Evolutionary conservation across 192 early-diverging fungal genomes (phyloP), one percentile per base, ranked within the genome.

Genomic region (Helicostylum pulchrum): DNA sequence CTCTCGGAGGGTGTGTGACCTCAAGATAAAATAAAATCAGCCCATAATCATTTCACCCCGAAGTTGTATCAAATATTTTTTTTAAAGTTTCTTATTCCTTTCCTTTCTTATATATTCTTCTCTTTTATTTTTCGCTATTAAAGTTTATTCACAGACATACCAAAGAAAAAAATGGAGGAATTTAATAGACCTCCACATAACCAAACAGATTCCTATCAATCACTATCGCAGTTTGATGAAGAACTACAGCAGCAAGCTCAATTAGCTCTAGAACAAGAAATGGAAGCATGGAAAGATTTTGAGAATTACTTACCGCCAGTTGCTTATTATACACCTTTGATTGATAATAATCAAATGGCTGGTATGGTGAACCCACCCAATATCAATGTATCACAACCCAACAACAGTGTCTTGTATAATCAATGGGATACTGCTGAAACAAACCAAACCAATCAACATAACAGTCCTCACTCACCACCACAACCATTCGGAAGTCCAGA

Each of bases 181-280:
- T 59, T 45, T 15, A 20, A 20, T 42, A n/a, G 32, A 23, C 57
- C 36, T 59, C 36, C 39, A 12, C 30, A 56, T 39, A 30, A 56
- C 31, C 34, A 19, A 56, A 2, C 54, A 56, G 32, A 34, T 36
- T 55, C 15, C 21, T 64, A 64, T 42, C 21, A 31, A 7, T 53
- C 62, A 14, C 42, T 64, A 20, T 44, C 62, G n/a, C 32, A 64
- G 9, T 64, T 53, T n/a, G 62, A 53, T 4, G 15, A 34, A 7
- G 39, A 64, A 31, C 23, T 64, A 53, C 62, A 64, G 14, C 51
- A 53, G 44, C 62, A 64, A n/a, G 50, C 62, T 14, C 49, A 53
- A 50, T 44, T 53, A 43, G 50, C 50, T n/a, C 17, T 64, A 19
- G 34, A 53, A 43, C 31, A 44, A 59, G 57, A 59, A 21, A 45